phyloP scores from a whole-genome alignment of 78 protist species.

The Planoprotostelium fungivorum region DNA sequence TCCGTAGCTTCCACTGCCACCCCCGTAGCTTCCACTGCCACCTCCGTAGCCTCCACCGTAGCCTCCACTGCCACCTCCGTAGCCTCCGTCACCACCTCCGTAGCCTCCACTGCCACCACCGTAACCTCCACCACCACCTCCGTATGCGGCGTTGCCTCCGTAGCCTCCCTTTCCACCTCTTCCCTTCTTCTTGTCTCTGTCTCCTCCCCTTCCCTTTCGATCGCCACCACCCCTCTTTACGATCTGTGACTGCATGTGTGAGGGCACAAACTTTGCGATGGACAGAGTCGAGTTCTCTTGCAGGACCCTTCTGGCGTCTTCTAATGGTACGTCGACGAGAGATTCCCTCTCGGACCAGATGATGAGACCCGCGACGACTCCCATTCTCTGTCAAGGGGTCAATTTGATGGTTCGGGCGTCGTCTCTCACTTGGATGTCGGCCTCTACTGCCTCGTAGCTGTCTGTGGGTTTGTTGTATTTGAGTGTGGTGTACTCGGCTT shows the following conservation, averaged over 20 bases:
- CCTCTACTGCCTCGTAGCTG: background rate
- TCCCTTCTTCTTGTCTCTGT: background rate
- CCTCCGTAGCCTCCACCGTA: too few relatives aligned
- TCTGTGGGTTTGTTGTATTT: background rate
- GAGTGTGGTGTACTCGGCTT: background rate
- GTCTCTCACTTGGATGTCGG: background rate
- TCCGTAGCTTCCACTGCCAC: too few relatives aligned
- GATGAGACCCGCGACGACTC: background rate
- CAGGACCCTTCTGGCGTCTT: conserved; percentile 5
- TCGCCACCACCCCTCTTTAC: background rate
- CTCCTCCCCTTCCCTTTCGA: background rate
- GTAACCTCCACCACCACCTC: background rate
- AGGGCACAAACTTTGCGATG: background rate
- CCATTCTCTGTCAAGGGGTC: background rate
- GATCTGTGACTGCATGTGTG: background rate
- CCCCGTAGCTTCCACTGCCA: too few relatives aligned
- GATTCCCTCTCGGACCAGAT: conserved; percentile 9
- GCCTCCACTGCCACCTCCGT: background rate
- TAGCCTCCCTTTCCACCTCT: background rate
- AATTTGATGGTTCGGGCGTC: background rate
- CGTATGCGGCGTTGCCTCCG: background rate
- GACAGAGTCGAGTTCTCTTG: background rate
- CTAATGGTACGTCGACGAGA: conserved; percentile 54
- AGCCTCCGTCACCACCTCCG: background rate
- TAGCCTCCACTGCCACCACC: background rate